Evolutionary conservation across 768 basidiomycete species (phyloP).

Genomic region (Pisolithus marmoratus): DNA sequence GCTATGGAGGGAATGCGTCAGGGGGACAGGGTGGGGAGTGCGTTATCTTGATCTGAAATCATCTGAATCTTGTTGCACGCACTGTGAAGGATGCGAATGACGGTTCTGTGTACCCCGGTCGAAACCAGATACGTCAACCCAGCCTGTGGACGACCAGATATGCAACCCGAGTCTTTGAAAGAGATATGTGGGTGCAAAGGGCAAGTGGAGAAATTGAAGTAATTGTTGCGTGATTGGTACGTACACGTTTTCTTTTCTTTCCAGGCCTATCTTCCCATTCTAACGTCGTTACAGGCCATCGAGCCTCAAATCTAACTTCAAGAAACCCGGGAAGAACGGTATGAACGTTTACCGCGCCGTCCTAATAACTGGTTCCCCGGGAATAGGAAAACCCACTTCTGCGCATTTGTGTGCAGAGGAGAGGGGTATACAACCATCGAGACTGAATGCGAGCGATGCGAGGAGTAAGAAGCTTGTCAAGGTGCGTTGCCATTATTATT

Average conservation of each 20-base stretch:
- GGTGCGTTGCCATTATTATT: constrained; percentile 36
- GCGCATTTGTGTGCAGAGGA: constrained; percentile 89
- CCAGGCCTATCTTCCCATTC: neutral
- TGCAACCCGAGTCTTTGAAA: constrained; percentile 78
- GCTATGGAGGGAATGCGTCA: constrained; percentile 23
- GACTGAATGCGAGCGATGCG: constrained; percentile 91
- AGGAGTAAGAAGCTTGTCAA: constrained; percentile 96
- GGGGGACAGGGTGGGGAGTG: constrained; percentile 13
- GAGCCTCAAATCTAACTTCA: constrained; percentile 73
- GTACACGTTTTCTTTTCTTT: constrained; percentile 13
- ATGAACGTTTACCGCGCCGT: constrained; percentile 86
- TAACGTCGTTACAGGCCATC: constrained; percentile 49
- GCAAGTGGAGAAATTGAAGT: constrained; percentile 79
- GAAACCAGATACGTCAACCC: constrained; percentile 45
- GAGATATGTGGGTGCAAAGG: constrained; percentile 96
- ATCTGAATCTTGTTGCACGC: too few relatives aligned
- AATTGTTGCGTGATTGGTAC: constrained; percentile 87
- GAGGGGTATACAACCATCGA: constrained; percentile 92
- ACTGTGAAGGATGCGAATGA: neutral
- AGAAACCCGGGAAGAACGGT: constrained; percentile 88
- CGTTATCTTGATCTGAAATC: neutral
- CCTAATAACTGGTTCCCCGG: constrained; percentile 89
- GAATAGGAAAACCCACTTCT: constrained; percentile 95
- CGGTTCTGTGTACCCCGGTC: constrained; percentile 11
- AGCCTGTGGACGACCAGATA: constrained; percentile 96